Evolutionary conservation across 2,329 filamentous ascomycete genomes (phyloP), one percentile per base, ranked within the genome.

Genomic region (Taxawa tesnikishii): DNA sequence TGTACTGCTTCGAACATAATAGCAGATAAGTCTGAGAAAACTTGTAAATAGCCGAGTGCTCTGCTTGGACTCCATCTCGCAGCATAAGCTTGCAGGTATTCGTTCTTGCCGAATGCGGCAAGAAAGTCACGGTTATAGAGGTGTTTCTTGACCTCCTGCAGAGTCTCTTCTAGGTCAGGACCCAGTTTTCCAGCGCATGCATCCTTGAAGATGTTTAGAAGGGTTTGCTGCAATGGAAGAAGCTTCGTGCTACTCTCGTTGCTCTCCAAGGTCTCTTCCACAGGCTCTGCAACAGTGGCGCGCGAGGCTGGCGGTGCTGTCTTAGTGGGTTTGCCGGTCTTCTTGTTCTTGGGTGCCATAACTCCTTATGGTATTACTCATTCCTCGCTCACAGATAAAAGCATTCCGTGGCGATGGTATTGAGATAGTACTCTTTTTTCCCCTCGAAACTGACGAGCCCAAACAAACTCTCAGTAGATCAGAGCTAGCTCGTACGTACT

Each of bases 51-150:
- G 40, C 79, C 83, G 32, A 96, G 60, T 0, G 85, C 81, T 32
- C 90, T 68, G 32, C 81, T 80, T 2, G 88, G 83, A 55, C 85
- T 94, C 87, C 88, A 98, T 45, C 90, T 65, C 33, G 83, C 73
- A 6, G 84, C 83, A 61, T 98, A 98, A 7, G 80, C 82, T 38
- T 80, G 73, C 12, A 94, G 67, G 45, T 79, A 71, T 27, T 79
- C 73, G 34, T 73, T 67, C 28, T 66, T 67, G 1, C 75, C 75
- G 58, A 96, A 98, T 0, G 88, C 88, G 11, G 65, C 60, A 9
- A 67, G 67, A 56, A 96, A 96, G 53, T 96, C 83, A 18, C 90
- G 74, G 37, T 81, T 76, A 53, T 79, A 96, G 6, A 98, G 67
- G 41, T 88, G 83, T 6, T 75, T 68, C 56, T 96, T 98, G 40